Evolutionary conservation across 495 filamentous ascomycete genomes (phyloP).

Genomic region (Wilcoxina mikolae): DNA sequence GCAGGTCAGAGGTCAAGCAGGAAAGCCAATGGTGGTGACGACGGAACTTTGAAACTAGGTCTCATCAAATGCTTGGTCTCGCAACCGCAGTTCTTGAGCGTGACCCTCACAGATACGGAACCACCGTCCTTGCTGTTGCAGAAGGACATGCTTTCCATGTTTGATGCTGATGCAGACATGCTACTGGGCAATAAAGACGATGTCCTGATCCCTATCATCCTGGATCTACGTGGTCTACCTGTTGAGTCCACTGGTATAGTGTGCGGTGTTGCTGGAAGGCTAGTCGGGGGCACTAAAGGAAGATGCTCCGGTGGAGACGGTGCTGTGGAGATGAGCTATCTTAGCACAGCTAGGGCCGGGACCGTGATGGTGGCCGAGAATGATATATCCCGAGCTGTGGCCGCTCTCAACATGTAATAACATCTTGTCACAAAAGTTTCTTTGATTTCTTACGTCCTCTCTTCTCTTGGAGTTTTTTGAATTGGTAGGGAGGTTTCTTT

Average conservation of each 20-base stretch:
- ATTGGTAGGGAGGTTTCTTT: too few species aligned
- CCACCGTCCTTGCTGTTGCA: constrained; percentile 74
- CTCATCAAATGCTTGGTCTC: constrained; percentile 54
- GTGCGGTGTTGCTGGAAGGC: constrained; percentile 69
- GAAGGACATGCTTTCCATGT: constrained; percentile 49
- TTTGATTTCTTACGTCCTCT: constrained; percentile 2
- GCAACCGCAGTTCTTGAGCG: constrained; percentile 63
- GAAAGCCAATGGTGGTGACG: constrained; percentile 25
- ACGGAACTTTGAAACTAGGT: constrained; percentile 43
- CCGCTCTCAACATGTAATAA: constrained; percentile 41
- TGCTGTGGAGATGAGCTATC: constrained; percentile 70
- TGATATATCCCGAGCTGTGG: constrained; percentile 55
- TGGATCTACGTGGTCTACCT: constrained; percentile 68
- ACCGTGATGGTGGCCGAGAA: constrained; percentile 71
- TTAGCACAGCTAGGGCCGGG: constrained; percentile 77
- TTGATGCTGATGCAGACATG: constrained; percentile 39
- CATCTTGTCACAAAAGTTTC: constrained; percentile 10
- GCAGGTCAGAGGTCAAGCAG: constrained; percentile 48
- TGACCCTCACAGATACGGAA: constrained; percentile 75
- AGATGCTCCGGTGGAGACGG: constrained; percentile 28
- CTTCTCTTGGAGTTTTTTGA: background rate
- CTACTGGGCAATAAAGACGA: constrained; percentile 63
- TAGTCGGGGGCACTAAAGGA: constrained; percentile 42
- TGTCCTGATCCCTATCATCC: constrained; percentile 71
- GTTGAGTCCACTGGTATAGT: constrained; percentile 88